A percentile compares a stretch with the other conserved stretches of the same genome.
Conservation (phyloP, 768 basidiomycete genomes). For the Tulasnella sp. region DNA sequence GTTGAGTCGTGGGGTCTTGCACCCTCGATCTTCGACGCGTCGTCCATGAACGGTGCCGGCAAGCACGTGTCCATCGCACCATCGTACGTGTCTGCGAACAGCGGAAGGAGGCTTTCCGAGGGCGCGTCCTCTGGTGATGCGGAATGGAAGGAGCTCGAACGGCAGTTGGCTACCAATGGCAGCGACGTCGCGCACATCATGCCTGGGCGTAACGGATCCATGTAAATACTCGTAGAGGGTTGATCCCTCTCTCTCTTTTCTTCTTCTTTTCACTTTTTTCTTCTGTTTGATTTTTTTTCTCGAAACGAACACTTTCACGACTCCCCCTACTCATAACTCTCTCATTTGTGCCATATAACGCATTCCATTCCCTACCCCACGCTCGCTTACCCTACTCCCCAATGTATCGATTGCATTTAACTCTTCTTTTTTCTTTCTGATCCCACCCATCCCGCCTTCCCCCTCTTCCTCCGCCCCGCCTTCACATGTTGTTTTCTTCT, state of each 20-base stretch:
- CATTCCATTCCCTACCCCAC: conserved; percentile 1
- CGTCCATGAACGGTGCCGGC: neutral
- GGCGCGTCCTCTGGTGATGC: neutral
- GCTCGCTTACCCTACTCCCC: neutral
- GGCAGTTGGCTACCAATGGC: conserved; percentile 5
- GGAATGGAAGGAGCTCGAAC: conserved; percentile 24
- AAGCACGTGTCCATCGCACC: neutral
- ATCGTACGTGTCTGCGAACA: conserved; percentile 14
- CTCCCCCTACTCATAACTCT: too few species aligned
- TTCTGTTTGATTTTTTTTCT: neutral
- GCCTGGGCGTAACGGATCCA: neutral
- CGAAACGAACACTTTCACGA: conserved; percentile 2
- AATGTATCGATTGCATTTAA: conserved; percentile 4
- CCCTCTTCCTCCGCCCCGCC: too few species aligned
- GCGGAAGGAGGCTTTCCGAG: conserved; percentile 22
- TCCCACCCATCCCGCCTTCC: too few species aligned
- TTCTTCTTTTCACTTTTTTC: neutral
- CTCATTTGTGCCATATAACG: conserved; percentile 7
- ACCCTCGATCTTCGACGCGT: neutral
- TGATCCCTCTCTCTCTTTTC: neutral
- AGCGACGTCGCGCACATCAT: conserved; percentile 9
- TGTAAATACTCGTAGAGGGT: neutral
- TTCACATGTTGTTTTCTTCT: neutral
- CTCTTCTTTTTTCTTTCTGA: too few species aligned
- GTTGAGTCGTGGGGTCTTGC: conserved; percentile 20